Base-by-base conservation (phyloP, 2,329 filamentous ascomycete species). In the Fusarium sp. region DNA sequence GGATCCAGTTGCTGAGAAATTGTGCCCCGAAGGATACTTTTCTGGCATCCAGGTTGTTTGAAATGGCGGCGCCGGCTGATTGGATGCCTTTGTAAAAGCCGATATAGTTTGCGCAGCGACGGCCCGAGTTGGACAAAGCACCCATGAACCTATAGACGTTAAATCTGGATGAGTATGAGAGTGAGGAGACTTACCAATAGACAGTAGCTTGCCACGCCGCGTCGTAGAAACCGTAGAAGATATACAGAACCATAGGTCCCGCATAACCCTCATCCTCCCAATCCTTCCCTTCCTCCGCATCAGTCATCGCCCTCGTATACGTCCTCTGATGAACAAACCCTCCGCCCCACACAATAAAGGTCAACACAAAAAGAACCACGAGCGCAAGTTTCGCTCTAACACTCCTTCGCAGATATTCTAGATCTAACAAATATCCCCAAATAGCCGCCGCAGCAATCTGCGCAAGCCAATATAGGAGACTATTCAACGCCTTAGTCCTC, bases 141-240 rank as follows among this genome's bases (percentile, higher is more conserved):
- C 95, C 95, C 92, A 98, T 97, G 84, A 92, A 94, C 90, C 90
- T 90, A 90, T 0, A 1, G 1, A 1, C 0, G 6, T 75, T 40
- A 75, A 69, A 34, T 15, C 9, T 5, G 1, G 16, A 2, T 4
- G 8, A 82, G 0, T 6, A 3, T 0, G 40, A 84, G 1, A 1
- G 84, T 6, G 0, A 2, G 0, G 1, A 3, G 2, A 91, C 94
- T 77, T 89, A 94, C 95, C 95, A 98, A 84, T 98, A 98, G 44
- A 95, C 91, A 75, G 86, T 90, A 0, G 94, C 95, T 84, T 98
- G 95, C 91, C 94, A 98, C 49, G 90, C 88, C 38, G 95, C 93
- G 78, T 98, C 95, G 72, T 91, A 96, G 79, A 96, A 91, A 32
- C 94, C 94, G 78, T 96, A 97, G 81, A 95, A 95, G 76, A 97